Percentiles rank a stretch among this genome's conserved stretches.
Evolutionary conservation across 768 basidiomycete genomes (phyloP).

Genomic region (Naematelia aurantialba): DNA sequence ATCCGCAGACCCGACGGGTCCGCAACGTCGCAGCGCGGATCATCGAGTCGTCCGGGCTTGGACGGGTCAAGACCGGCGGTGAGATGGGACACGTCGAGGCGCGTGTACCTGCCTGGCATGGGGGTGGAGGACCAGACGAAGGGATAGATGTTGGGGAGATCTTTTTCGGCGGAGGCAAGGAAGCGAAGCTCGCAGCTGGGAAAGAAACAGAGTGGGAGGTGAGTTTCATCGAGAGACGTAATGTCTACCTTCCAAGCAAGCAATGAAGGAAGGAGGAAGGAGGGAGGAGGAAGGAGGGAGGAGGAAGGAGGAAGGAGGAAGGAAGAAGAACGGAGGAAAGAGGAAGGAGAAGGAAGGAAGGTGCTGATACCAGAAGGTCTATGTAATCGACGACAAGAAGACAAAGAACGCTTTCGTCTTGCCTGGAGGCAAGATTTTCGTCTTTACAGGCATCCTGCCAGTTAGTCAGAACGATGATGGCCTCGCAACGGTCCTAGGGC

Average conservation of each 20-base stretch:
- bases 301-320: no score
- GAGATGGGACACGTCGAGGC: constrained; percentile 39
- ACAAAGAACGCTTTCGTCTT: constrained; percentile 73
- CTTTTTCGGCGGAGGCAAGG: constrained; percentile 33
- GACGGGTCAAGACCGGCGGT: constrained; percentile 55
- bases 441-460: constrained; percentile 84
- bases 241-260: constrained; percentile 25
- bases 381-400: constrained; percentile 70
- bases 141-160: constrained; percentile 23
- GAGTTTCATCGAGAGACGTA: constrained; percentile 16
- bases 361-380: constrained; percentile 56
- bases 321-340: no score
- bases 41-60: constrained; percentile 68
- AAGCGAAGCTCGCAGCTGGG: constrained; percentile 17
- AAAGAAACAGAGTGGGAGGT: constrained; percentile 51
- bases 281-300: no score
- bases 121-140: constrained; percentile 14
- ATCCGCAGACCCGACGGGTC: constrained; percentile 67
- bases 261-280: constrained; percentile 49
- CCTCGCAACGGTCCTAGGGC: constrained; percentile 75
- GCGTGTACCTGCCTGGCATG: constrained; percentile 34
- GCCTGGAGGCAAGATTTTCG: constrained; percentile 70
- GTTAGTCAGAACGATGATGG: constrained; percentile 73
- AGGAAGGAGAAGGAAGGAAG: neutral
- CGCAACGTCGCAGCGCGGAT: constrained; percentile 65